Evolutionary conservation across 2,329 filamentous ascomycete genomes (phyloP).

Genomic region (Colletotrichum limetticola): DNA sequence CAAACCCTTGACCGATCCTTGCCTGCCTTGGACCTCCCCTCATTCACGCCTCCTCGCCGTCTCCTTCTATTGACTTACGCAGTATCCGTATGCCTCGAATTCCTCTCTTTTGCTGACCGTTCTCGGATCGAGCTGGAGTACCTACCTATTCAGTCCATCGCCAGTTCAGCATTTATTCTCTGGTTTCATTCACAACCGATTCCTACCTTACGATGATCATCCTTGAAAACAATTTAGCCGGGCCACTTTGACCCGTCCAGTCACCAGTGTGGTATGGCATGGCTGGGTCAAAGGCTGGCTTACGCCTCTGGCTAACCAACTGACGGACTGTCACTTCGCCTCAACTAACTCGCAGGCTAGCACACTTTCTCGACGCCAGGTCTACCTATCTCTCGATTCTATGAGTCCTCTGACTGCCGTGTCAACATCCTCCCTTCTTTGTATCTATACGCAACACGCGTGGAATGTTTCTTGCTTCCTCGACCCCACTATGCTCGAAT

Average conservation of each 20-base stretch:
- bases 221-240: neutral
- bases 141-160: neutral
- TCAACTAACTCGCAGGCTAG: conserved; percentile 18
- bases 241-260: conserved; percentile 20
- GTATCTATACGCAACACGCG: conserved; percentile 3
- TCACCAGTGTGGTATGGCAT: neutral
- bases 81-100: neutral
- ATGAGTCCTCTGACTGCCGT: conserved; percentile 1
- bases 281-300: conserved; percentile 20
- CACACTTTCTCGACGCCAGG: conserved; percentile 4
- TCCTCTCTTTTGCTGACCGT: neutral
- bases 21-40: neutral
- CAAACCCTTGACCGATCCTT: neutral
- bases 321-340: conserved; percentile 25
- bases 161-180: neutral
- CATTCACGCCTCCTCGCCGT: neutral
- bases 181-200: neutral
- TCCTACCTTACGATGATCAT: neutral
- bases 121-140: neutral
- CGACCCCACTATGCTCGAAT: neutral
- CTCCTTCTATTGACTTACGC: neutral
- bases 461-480: conserved; percentile 15
- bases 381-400: neutral
- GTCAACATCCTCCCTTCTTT: conserved; percentile 8
- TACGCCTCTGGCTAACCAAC: conserved; percentile 1